A percentile compares a stretch with the other conserved stretches of the same genome.
Evolutionary conservation across 306 rosid species (phyloP).

Genomic region (Begonia peltatifolia): DNA sequence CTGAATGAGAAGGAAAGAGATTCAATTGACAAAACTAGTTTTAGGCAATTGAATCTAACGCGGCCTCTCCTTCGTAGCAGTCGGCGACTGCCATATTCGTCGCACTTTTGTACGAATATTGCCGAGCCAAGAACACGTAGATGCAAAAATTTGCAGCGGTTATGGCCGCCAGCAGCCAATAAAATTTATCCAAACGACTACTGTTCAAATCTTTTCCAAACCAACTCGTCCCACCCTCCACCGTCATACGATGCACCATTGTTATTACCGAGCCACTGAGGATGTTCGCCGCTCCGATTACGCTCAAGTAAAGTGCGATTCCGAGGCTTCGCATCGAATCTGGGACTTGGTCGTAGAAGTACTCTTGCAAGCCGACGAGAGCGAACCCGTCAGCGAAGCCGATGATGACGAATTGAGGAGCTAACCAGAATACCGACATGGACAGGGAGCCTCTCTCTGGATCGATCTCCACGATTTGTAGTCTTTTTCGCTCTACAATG

Average conservation of each 20-base stretch:
- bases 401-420: conserved; percentile 43
- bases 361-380: conserved; percentile 58
- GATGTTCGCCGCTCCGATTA: conserved; percentile 8
- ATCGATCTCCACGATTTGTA: conserved; percentile 15
- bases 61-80: background rate
- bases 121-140: conserved; percentile 4
- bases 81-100: conserved; percentile 5
- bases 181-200: conserved; percentile 8
- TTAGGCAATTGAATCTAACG: no score
- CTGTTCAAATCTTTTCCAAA: conserved; percentile 12
- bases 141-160: conserved; percentile 5
- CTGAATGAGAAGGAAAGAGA: no score
- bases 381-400: conserved; percentile 52
- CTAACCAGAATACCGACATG: conserved; percentile 49
- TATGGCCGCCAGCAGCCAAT: conserved; percentile 4
- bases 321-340: conserved; percentile 21
- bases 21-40: no score
- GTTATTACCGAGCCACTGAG: conserved; percentile 7
- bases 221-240: conserved; percentile 7
- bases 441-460: conserved; percentile 1
- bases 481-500: conserved; percentile 31
- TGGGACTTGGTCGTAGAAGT: conserved; percentile 51
- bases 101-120: conserved; percentile 2
- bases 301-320: conserved; percentile 11
- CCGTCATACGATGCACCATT: conserved; percentile 4